phyloP scores from a whole-genome alignment of 2,329 filamentous ascomycete species.

The Pestalotiopsis fici region DNA sequence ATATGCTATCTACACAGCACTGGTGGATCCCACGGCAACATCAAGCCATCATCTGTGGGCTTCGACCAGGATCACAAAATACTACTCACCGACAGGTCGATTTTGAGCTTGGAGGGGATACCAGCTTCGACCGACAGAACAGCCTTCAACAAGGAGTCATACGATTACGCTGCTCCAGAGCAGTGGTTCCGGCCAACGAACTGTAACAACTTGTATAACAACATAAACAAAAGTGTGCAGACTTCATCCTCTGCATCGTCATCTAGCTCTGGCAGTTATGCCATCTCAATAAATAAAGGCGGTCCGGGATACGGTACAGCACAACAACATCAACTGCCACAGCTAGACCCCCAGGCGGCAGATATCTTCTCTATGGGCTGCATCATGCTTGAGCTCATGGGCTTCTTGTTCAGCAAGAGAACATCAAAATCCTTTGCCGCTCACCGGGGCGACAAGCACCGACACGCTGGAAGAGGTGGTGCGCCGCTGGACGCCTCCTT shows the following conservation, averaged over 20 bases:
- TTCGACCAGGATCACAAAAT: slow-evolving; percentile 67
- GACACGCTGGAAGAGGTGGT: slow-evolving; percentile 56
- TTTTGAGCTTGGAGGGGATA: slow-evolving; percentile 44
- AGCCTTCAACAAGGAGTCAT: slow-evolving; percentile 66
- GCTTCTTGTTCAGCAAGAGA: slow-evolving; percentile 65
- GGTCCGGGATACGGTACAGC: slow-evolving; percentile 29
- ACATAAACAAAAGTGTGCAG: slow-evolving; percentile 32
- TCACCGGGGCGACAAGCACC: slow-evolving; percentile 67
- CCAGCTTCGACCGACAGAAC: slow-evolving; percentile 42
- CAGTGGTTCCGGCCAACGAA: slow-evolving; percentile 50
- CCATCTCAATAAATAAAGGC: slow-evolving; percentile 38
- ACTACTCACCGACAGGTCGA: slow-evolving; percentile 65
- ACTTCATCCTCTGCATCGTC: slow-evolving; percentile 30
- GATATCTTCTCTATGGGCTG: slow-evolving; percentile 76
- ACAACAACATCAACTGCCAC: slow-evolving; percentile 39
- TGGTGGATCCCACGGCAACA: slow-evolving; percentile 65
- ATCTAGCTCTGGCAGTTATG: slow-evolving; percentile 30
- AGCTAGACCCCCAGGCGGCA: slow-evolving; percentile 56
- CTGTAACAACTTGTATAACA: slow-evolving; percentile 28
- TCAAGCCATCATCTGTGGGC: slow-evolving; percentile 71
- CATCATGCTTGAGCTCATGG: slow-evolving; percentile 71
- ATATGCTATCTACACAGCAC: slow-evolving; percentile 67
- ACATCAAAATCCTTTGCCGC: slow-evolving; percentile 65
- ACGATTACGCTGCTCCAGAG: slow-evolving; percentile 75
- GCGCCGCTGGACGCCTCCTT: slow-evolving; percentile 70